Evolutionary conservation across 306 rosid species (phyloP).

Genomic region (Trichosanthes truncata): DNA sequence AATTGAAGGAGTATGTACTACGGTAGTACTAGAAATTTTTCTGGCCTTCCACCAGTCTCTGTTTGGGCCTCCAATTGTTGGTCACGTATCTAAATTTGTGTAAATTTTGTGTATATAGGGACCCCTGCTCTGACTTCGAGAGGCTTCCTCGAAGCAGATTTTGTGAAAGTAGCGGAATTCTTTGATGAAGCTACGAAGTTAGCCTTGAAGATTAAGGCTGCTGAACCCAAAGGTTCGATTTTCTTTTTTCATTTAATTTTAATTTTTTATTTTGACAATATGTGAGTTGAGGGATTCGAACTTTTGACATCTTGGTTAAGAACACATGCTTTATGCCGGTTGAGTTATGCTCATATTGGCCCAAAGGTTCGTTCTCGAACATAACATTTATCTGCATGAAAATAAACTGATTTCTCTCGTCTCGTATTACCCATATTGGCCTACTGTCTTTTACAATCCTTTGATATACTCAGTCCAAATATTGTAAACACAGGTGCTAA

Average conservation of each 20-base stretch:
- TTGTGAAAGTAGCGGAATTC: conserved; percentile 69
- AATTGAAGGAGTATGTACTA: background rate
- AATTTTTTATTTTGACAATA: too few relatives aligned
- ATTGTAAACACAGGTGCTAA: conserved; percentile 48
- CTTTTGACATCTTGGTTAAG: too few relatives aligned
- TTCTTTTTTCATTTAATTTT: too few relatives aligned
- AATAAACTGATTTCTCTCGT: background rate
- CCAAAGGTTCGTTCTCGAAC: conserved; percentile 30
- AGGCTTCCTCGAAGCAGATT: conserved; percentile 81
- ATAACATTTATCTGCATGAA: background rate
- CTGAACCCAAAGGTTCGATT: conserved; percentile 31
- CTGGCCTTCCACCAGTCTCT: background rate
- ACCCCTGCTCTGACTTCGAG: conserved; percentile 95
- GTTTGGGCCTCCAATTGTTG: conserved; percentile 8
- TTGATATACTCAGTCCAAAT: conserved; percentile 13
- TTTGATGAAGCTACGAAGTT: conserved; percentile 77
- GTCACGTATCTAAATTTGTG: background rate
- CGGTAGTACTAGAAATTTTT: background rate
- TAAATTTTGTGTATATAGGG: conserved; percentile 35
- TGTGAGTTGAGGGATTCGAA: too few relatives aligned
- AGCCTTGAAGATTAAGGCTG: conserved; percentile 77
- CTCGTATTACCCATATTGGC: background rate
- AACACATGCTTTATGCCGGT: too few relatives aligned
- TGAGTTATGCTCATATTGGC: background rate
- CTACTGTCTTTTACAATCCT: background rate